Evolutionary conservation across 805 yeast species (phyloP).

Genomic region (Tetrapisispora fleetii): DNA sequence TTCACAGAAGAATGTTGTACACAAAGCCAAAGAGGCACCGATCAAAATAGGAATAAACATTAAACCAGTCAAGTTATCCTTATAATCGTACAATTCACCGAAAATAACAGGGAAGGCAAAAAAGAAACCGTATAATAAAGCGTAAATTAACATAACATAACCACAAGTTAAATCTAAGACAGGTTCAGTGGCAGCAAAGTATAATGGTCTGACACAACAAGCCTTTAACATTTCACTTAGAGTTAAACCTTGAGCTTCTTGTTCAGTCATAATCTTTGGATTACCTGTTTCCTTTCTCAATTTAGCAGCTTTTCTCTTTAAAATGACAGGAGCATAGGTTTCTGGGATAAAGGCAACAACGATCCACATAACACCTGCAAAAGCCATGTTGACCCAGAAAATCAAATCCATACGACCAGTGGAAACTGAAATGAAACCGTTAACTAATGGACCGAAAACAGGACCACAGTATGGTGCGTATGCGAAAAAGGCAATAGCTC

Average conservation of each 20-base stretch:
- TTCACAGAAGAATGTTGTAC: conserved; percentile 70
- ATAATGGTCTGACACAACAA: conserved; percentile 72
- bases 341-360: conserved; percentile 64
- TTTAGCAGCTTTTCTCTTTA: conserved; percentile 53
- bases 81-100: conserved; percentile 61
- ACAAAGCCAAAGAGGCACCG: conserved; percentile 69
- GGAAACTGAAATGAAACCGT: conserved; percentile 72
- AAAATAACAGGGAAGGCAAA: conserved; percentile 92
- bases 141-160: conserved; percentile 81
- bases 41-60: conserved; percentile 86
- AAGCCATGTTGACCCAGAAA: conserved; percentile 88
- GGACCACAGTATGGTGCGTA: conserved; percentile 93
- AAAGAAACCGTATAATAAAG: conserved; percentile 87
- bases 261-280: conserved; percentile 80
- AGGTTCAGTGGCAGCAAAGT: conserved; percentile 71
- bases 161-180: conserved; percentile 75
- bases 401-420: conserved; percentile 61
- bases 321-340: conserved; percentile 77
- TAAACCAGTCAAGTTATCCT: conserved; percentile 71
- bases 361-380: conserved; percentile 79
- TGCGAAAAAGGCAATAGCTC: conserved; percentile 84
- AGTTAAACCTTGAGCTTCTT: conserved; percentile 72
- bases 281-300: conserved; percentile 76
- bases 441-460: conserved; percentile 77
- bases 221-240: conserved; percentile 59